These are phyloP conservation scores for Rheum nobile DNA, from an alignment of 148 eudicot genomes.

Conservation along the genomic window DNA sequence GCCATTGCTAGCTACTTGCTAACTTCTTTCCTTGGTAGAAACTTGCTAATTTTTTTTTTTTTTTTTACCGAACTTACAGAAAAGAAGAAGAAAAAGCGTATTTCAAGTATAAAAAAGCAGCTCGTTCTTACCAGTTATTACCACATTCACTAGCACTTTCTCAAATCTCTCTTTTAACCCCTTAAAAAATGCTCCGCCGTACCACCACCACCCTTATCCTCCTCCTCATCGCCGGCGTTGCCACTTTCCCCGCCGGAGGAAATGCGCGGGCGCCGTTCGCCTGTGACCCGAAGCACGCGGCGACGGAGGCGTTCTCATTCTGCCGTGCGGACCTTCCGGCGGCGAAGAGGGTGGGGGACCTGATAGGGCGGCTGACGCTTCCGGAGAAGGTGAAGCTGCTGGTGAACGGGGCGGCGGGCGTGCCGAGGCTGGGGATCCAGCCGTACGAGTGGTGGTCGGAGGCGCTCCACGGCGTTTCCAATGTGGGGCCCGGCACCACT, in stretches of 20 bases:
- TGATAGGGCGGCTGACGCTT: constrained; percentile 54
- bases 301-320: constrained; percentile 28
- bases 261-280: constrained; percentile 41
- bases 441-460: constrained; percentile 98
- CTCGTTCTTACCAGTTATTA: background rate
- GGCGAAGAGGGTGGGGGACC: constrained; percentile 44
- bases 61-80: too few species aligned
- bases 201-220: background rate
- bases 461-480: constrained; percentile 85
- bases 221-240: background rate
- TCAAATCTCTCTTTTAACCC: background rate
- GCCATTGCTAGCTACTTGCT: background rate
- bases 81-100: background rate
- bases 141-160: background rate
- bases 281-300: constrained; percentile 39
- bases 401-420: constrained; percentile 51
- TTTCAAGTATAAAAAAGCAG: background rate
- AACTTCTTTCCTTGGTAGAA: too few species aligned
- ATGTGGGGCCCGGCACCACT: constrained; percentile 79
- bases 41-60: too few species aligned
- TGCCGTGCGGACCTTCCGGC: constrained; percentile 27
- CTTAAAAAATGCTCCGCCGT: background rate
- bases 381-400: constrained; percentile 59
- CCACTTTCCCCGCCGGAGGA: background rate
- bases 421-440: constrained; percentile 66